Evolutionary conservation across 2,329 filamentous ascomycete species (phyloP).

Genomic region (Chrysosporium queenslandicum): DNA sequence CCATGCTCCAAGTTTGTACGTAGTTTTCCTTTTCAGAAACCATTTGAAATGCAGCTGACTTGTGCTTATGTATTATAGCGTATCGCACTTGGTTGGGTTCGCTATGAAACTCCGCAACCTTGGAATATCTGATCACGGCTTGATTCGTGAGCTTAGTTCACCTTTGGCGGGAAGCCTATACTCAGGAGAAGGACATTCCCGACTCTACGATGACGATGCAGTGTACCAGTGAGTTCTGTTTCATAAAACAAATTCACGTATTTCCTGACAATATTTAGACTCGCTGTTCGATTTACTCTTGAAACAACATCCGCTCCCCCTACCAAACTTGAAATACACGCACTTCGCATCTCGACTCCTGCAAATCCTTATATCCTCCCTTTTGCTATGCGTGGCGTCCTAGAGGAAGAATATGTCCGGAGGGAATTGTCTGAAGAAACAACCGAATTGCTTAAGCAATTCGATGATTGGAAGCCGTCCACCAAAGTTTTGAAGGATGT

Average conservation of each 20-base stretch:
- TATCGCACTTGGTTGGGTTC: slow-evolving; percentile 86
- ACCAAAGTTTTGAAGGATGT: slow-evolving; percentile 93
- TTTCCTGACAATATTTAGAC: slow-evolving; percentile 30
- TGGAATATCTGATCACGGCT: slow-evolving; percentile 82
- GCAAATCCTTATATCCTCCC: slow-evolving; percentile 84
- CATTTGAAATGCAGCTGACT: background rate
- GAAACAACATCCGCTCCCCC: slow-evolving; percentile 54
- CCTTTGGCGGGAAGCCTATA: slow-evolving; percentile 87
- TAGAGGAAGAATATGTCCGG: slow-evolving; percentile 86
- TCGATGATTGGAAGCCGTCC: slow-evolving; percentile 84
- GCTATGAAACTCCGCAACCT: slow-evolving; percentile 88
- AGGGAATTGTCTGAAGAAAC: slow-evolving; percentile 69
- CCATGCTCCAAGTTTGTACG: slow-evolving; percentile 79
- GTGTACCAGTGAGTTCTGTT: slow-evolving; percentile 58
- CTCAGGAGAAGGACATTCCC: slow-evolving; percentile 82
- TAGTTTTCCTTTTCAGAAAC: background rate
- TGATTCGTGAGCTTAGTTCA: slow-evolving; percentile 79
- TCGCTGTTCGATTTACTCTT: slow-evolving; percentile 62
- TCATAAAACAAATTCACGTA: background rate
- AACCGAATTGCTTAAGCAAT: slow-evolving; percentile 67
- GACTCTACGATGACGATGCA: slow-evolving; percentile 78
- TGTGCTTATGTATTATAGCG: slow-evolving; percentile 34
- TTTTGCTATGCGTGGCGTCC: slow-evolving; percentile 86
- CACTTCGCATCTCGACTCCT: slow-evolving; percentile 22
- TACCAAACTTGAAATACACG: slow-evolving; percentile 43